Evolutionary conservation across 345 rosid genomes (phyloP), one percentile per base, ranked within the genome.

Genomic region (Arabidopsis arenosa): DNA sequence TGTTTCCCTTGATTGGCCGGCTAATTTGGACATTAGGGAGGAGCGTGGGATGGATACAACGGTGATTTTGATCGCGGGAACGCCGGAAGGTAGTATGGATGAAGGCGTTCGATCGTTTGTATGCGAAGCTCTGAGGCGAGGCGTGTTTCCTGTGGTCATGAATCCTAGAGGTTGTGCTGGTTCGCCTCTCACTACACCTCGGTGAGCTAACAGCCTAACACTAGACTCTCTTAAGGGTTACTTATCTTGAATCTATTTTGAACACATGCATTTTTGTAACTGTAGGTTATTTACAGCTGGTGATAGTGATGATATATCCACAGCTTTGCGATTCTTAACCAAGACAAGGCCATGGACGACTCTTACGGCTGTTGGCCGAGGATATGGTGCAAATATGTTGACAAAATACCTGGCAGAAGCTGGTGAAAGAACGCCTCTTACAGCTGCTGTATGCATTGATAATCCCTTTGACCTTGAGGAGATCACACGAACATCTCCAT

Each of bases 101-200:
- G 59, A 71, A 49, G 81, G 58, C 41, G 86, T 92, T 37, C 80
- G 84, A 70, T 76, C 79, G 23, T 92, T 89, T 77, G 96, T 88
- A 17, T 66, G 81, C 58, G 90, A 86, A 41, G 88, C 96, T 18
- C 84, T 89, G 36, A 68, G 58, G 63, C 83, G 83, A 2, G 98
- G 98, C 5, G 53, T 84, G 54, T 94, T 94, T 61, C 97, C 98
- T 17, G 84, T 94, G 64, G 96, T 94, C 36, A 84, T 94, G 92
- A 94, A 94, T 36, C 98, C 98, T 41, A 92, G 98, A 84, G 98
- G 98, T n/a, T 94, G 97, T 52, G 97, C 97, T 64, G 89, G 89
- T 49, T 94, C 98, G 0, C 98, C 98, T 0, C 86, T 94, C 60
- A 94, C 97, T 64, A 86, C 93, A 11, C 84, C 97, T 23, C 84